Base-by-base conservation (phyloP, 305 asterid species). In the Solanum hybrid region DNA sequence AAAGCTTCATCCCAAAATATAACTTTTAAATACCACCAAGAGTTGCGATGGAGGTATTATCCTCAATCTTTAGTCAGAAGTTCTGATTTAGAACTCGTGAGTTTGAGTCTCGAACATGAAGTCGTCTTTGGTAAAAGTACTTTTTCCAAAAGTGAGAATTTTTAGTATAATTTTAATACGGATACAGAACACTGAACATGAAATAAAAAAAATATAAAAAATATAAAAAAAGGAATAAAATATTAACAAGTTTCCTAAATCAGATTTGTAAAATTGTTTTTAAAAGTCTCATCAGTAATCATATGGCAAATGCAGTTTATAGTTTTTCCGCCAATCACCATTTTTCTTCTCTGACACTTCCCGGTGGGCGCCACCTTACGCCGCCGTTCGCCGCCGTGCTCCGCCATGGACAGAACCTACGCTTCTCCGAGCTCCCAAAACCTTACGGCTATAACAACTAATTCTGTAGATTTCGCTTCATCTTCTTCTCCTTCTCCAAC, bases 401-500 rank as follows among this genome's bases (percentile, higher is more conserved):
- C 37, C 10, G 31, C 27, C 89, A 94, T 92, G 96, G 97, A 92
- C 91, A 90, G 90, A 91, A 92, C 90, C 64, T 90, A 93, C 92
- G 94, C 97, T 38, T 94, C 99, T 24, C 96, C 99, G 76, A 95
- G 99, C 92, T 91, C 91, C 78, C 94, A 92, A 45, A 94, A 94
- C 93, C 96, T 97, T 71, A 72, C 93, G 76, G 89, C 87, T n/a
- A 89, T 86, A 7, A 11, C 35, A 10, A 78, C 79, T 10, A 34
- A 42, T 37, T 36, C 90, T 0, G 80, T 14, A 31, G 42, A 84
- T 84, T 19, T 84, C 71, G 75, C 88, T 6, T 69, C 89, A 22
- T 24, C 92, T 6, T 27, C 90, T 17, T 24, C 90, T 38, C 34
- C 89, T 34, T 15, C 89, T 27, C 89, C 81, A 3, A 73, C 84